Conservation (phyloP, 306 rosid species). For the Canavalia ensiformis region DNA sequence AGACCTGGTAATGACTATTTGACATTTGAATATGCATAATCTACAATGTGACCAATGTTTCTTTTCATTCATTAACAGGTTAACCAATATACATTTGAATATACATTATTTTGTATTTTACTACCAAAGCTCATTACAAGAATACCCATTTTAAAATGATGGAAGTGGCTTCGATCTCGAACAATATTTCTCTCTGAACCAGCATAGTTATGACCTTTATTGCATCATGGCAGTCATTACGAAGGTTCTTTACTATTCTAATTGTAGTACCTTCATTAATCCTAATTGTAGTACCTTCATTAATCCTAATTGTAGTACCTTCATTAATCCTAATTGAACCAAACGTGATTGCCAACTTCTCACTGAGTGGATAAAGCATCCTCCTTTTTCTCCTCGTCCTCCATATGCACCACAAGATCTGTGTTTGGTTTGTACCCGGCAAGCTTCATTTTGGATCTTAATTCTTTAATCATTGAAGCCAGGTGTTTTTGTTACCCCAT, state of each 20-base stretch:
- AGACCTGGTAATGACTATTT: background rate
- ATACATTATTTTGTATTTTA: too few species aligned
- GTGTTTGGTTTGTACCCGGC: constrained; percentile 13
- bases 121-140: constrained; percentile 19
- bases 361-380: constrained; percentile 35
- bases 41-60: too few species aligned
- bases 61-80: background rate
- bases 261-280: constrained; percentile 10
- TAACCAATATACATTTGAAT: background rate
- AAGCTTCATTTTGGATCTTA: constrained; percentile 28
- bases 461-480: background rate
- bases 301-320: constrained; percentile 36
- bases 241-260: constrained; percentile 38
- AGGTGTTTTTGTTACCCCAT: constrained; percentile 5
- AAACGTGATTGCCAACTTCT: constrained; percentile 18
- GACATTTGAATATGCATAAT: background rate
- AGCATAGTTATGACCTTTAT: constrained; percentile 11
- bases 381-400: background rate
- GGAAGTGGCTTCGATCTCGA: background rate
- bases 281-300: too few species aligned
- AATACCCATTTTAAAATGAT: constrained; percentile 23
- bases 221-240: constrained; percentile 23
- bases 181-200: too few species aligned
- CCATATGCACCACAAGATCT: too few species aligned
- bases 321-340: constrained; percentile 10